These are phyloP conservation scores for Naganishia cerealis DNA, from an alignment of 1,284 basidiomycete species.

Conservation along the genomic window DNA sequence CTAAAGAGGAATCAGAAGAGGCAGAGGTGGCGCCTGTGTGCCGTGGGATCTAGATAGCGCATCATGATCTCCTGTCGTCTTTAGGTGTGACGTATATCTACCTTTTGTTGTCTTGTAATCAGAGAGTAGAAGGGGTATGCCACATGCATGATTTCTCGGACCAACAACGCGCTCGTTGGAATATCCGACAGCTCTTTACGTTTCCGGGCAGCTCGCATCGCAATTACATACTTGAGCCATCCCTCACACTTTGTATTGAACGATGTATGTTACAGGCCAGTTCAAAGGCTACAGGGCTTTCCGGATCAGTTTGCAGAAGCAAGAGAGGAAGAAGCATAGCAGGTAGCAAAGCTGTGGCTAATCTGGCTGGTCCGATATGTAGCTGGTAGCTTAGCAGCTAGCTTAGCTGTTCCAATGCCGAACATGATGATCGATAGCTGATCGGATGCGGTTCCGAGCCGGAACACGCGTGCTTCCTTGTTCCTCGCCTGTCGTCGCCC, in stretches of 20 bases:
- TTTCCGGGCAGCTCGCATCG: background rate
- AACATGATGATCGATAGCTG: background rate
- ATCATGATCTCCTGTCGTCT: constrained; percentile 30
- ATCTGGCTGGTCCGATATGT: too few relatives aligned
- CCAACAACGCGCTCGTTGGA: background rate
- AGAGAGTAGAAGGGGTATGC: constrained; percentile 15
- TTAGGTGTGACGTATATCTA: constrained; percentile 12
- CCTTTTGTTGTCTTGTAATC: constrained; percentile 23
- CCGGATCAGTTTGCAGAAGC: too few relatives aligned
- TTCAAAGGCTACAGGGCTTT: too few relatives aligned
- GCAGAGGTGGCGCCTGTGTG: constrained; percentile 19
- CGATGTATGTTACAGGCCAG: too few relatives aligned
- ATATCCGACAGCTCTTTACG: background rate
- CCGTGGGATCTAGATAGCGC: constrained; percentile 26
- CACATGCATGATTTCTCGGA: constrained; percentile 31
- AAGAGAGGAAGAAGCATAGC: too few relatives aligned
- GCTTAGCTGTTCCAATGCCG: background rate
- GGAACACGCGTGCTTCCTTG: background rate
- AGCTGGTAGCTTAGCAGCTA: background rate
- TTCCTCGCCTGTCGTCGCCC: background rate
- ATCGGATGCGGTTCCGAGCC: background rate
- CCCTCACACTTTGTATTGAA: too few relatives aligned
- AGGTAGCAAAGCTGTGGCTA: too few relatives aligned
- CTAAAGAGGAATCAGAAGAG: constrained; percentile 26
- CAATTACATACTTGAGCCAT: background rate